Conservation (phyloP, 2,329 filamentous ascomycete genomes). For the Colletotrichum endophyticum region DNA sequence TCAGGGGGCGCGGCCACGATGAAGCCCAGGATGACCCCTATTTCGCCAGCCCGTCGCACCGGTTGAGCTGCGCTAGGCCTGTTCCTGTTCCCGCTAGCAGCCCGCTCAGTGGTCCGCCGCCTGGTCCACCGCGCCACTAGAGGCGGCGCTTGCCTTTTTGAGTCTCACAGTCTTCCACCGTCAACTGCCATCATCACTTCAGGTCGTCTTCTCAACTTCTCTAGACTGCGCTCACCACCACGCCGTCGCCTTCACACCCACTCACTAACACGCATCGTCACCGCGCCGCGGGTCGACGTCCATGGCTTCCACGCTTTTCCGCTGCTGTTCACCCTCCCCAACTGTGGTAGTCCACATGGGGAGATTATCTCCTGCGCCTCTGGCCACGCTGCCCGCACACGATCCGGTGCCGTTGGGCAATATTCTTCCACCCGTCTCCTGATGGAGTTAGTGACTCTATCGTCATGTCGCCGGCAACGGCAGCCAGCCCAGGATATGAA, state of each 20-base stretch:
- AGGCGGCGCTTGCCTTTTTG: neutral
- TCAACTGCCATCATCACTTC: neutral
- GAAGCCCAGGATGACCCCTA: too few species aligned
- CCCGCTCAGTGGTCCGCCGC: neutral
- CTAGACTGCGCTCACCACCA: neutral
- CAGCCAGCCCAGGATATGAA: neutral
- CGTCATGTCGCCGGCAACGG: neutral
- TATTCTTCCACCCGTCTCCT: neutral
- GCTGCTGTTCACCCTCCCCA: neutral
- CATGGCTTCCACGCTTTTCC: neutral
- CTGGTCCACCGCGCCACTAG: neutral
- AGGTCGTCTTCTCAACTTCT: neutral
- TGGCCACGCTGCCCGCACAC: neutral
- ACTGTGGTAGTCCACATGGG: neutral
- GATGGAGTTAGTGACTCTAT: constrained; percentile 4
- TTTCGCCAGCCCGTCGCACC: too few species aligned
- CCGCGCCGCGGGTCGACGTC: neutral
- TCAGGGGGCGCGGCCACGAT: neutral
- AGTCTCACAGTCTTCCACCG: neutral
- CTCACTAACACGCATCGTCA: neutral
- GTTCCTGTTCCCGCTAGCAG: neutral
- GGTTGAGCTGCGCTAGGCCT: neutral
- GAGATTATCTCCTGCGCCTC: constrained; percentile 9
- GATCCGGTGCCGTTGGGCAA: neutral
- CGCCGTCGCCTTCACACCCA: neutral